phyloP scores from a whole-genome alignment of 1,139 yeast species.

The Magnusiomyces suaveolens region DNA sequence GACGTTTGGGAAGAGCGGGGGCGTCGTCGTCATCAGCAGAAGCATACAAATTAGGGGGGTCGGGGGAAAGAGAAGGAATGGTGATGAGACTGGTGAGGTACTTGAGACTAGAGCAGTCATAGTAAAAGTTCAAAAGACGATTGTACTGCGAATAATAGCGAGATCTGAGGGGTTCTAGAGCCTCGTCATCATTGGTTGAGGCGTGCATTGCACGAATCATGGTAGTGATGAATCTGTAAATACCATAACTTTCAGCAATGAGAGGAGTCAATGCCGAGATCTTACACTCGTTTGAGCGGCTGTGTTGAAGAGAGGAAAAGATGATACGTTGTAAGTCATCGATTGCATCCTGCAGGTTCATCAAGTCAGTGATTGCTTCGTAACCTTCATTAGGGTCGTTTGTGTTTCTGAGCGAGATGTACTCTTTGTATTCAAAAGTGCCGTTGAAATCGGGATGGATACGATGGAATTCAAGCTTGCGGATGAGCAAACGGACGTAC shows the following conservation, averaged over 20 bases:
- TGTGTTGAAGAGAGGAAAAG: conserved; percentile 60
- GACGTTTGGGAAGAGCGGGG: conserved; percentile 40
- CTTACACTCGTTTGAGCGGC: conserved; percentile 66
- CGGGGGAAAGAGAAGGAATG: conserved; percentile 67
- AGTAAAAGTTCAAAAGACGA: conserved; percentile 73
- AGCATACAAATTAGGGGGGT: conserved; percentile 57
- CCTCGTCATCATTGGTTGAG: conserved; percentile 69
- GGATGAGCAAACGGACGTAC: conserved; percentile 59
- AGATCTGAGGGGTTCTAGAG: conserved; percentile 61
- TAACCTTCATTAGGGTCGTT: conserved; percentile 95
- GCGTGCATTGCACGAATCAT: conserved; percentile 86
- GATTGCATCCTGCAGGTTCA: conserved; percentile 77
- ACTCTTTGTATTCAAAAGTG: conserved; percentile 92
- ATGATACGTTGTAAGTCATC: conserved; percentile 72
- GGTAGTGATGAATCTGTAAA: conserved; percentile 77
- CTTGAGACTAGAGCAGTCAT: conserved; percentile 80
- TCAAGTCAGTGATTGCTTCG: conserved; percentile 75
- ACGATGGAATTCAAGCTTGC: conserved; percentile 74
- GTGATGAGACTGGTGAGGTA: conserved; percentile 76
- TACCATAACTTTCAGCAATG: conserved; percentile 89
- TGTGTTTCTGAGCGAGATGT: conserved; percentile 75
- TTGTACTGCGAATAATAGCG: conserved; percentile 74
- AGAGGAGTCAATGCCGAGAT: conserved; percentile 83
- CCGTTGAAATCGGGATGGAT: conserved; percentile 87
- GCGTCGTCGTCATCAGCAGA: conserved; percentile 36